Percentiles rank a stretch among this genome's conserved stretches.
Evolutionary conservation across 495 filamentous ascomycete genomes (phyloP).

Genomic region (Penicillium psychrofluorescens): DNA sequence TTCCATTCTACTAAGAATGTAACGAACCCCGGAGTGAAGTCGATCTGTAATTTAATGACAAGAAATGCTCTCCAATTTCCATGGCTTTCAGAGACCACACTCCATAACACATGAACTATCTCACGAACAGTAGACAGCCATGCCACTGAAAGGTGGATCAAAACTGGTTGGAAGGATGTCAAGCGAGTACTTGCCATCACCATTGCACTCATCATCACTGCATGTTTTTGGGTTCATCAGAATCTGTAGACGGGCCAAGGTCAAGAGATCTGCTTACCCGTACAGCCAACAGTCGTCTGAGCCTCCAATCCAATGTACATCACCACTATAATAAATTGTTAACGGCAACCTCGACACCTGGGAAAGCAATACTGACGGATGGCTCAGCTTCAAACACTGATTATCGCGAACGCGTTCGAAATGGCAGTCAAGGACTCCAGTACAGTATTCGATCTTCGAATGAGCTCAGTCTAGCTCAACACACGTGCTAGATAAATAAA

Average conservation of each 20-base stretch:
- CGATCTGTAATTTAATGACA: no score
- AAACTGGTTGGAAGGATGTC: not conserved
- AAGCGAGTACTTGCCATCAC: not conserved
- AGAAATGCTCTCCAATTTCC: no score
- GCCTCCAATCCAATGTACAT: not conserved
- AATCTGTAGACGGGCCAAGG: not conserved
- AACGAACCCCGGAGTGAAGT: no score
- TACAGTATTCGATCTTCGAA: conserved; percentile 1
- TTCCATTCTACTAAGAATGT: not conserved
- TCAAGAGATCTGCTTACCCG: not conserved
- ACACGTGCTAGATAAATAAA: not conserved
- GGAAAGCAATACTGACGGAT: not conserved
- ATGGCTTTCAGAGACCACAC: no score
- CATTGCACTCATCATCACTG: not conserved
- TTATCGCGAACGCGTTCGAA: not conserved
- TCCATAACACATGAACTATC: no score
- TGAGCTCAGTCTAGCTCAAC: not conserved
- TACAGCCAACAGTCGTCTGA: not conserved
- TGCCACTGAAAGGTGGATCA: conserved; percentile 1
- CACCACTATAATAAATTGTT: not conserved
- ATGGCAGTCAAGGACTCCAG: not conserved
- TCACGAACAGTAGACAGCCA: not conserved
- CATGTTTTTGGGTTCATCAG: not conserved
- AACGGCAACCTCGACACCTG: not conserved
- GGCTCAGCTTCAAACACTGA: not conserved